Evolutionary conservation across 495 filamentous ascomycete species (phyloP).

Genomic region (Xylaria castorea): DNA sequence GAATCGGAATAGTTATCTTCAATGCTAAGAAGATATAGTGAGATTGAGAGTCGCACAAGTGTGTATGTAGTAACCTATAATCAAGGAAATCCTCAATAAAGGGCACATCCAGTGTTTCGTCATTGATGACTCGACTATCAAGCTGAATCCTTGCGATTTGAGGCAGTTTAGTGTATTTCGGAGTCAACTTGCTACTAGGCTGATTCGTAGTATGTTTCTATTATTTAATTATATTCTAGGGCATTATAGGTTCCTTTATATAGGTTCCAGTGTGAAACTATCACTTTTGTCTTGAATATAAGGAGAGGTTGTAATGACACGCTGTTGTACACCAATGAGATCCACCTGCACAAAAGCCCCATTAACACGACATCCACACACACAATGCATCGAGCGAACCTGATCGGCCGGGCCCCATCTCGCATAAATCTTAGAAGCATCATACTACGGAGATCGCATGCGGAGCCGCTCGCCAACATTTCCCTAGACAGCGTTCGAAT

Average conservation of each 20-base stretch:
- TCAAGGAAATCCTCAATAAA: neutral
- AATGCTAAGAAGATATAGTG: conserved; percentile 2
- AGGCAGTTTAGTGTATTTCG: neutral
- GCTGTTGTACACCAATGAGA: conserved; percentile 17
- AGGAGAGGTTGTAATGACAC: neutral
- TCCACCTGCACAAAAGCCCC: conserved; percentile 24
- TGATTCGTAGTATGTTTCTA: neutral
- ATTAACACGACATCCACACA: conserved; percentile 18
- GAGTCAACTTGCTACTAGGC: neutral
- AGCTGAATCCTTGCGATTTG: neutral
- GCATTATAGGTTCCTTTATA: neutral
- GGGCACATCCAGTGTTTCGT: neutral
- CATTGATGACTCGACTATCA: neutral
- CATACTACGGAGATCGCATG: conserved; percentile 5
- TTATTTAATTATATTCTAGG: neutral
- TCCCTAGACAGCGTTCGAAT: neutral
- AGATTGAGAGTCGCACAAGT: conserved; percentile 14
- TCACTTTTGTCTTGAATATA: neutral
- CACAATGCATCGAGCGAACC: conserved; percentile 9
- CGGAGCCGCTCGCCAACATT: conserved; percentile 1
- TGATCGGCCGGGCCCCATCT: conserved; percentile 24
- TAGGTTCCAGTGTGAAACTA: neutral
- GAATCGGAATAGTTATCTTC: conserved; percentile 39
- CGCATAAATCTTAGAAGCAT: conserved; percentile 11
- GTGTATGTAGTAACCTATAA: neutral